These are phyloP conservation scores for Withania somnifera DNA, from an alignment of 305 asterid species.

Conservation along the genomic window DNA sequence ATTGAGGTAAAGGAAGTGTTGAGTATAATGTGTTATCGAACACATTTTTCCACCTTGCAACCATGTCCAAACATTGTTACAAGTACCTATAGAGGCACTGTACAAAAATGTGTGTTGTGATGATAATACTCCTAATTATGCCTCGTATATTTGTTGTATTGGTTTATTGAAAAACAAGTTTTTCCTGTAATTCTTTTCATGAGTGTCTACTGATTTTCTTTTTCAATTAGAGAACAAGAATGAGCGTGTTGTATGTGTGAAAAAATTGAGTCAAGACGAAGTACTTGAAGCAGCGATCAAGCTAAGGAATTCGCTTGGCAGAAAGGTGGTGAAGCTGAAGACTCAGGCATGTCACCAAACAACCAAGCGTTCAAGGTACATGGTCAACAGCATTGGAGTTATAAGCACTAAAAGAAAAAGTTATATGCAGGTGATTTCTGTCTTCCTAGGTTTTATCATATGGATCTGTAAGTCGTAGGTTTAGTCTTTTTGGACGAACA, in stretches of 20 bases:
- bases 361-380: slow-evolving; percentile 86
- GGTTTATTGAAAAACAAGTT: background rate
- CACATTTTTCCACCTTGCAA: background rate
- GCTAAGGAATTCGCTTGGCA: slow-evolving; percentile 73
- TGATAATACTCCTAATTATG: background rate
- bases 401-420: slow-evolving; percentile 1
- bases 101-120: no score
- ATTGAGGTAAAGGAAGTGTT: background rate
- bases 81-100: background rate
- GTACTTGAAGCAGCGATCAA: slow-evolving; percentile 44
- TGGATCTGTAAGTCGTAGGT: background rate
- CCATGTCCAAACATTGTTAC: background rate
- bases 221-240: slow-evolving; percentile 50
- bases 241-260: slow-evolving; percentile 68
- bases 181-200: background rate
- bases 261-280: slow-evolving; percentile 57
- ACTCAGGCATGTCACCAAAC: slow-evolving; percentile 61
- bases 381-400: slow-evolving; percentile 63
- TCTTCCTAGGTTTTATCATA: background rate
- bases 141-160: background rate
- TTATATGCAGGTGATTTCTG: background rate
- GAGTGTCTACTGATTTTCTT: background rate
- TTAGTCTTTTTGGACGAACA: background rate
- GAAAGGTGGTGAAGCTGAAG: slow-evolving; percentile 73
- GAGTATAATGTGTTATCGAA: background rate